phyloP scores from a whole-genome alignment of 2,329 filamentous ascomycete genomes.

The Apiospora pterosperma region DNA sequence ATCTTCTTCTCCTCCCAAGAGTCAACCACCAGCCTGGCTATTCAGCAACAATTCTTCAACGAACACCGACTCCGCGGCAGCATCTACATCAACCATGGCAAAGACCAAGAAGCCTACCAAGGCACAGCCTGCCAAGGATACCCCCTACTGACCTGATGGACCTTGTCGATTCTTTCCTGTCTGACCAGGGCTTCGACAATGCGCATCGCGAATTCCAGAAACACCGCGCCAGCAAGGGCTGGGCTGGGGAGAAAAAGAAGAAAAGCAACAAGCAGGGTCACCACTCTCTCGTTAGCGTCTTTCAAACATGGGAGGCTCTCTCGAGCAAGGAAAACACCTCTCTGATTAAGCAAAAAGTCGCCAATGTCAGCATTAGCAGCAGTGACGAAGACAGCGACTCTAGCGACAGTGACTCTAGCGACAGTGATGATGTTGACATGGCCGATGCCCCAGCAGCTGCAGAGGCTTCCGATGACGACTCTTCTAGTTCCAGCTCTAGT shows the following conservation, averaged over 20 bases:
- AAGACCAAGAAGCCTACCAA: slow-evolving; percentile 22
- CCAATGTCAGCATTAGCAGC: slow-evolving; percentile 25
- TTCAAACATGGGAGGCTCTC: slow-evolving; percentile 46
- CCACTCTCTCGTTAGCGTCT: slow-evolving; percentile 47
- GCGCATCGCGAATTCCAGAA: slow-evolving; percentile 61
- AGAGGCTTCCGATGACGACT: slow-evolving; percentile 16
- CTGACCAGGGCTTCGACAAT: slow-evolving; percentile 59
- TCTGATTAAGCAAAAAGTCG: slow-evolving; percentile 20
- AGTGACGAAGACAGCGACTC: slow-evolving; percentile 21
- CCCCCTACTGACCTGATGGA: slow-evolving; percentile 61
- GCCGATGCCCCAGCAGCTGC: slow-evolving; percentile 35
- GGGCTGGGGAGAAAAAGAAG: slow-evolving; percentile 30
- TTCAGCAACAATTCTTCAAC: slow-evolving; percentile 27
- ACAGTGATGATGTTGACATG: slow-evolving; percentile 43
- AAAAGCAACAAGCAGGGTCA: slow-evolving; percentile 12
- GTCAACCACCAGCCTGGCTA: slow-evolving; percentile 26
- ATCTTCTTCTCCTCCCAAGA: not conserved
- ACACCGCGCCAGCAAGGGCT: slow-evolving; percentile 55
- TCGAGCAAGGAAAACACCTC: slow-evolving; percentile 27
- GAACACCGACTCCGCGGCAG: not conserved
- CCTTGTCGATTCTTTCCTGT: slow-evolving; percentile 64
- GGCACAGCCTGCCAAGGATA: slow-evolving; percentile 19
- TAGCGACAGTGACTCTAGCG: slow-evolving; percentile 29
- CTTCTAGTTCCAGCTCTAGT: slow-evolving; percentile 28
- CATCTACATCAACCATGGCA: slow-evolving; percentile 5